Evolutionary conservation across 306 rosid species (phyloP).

Genomic region (Datisca glomerata): DNA sequence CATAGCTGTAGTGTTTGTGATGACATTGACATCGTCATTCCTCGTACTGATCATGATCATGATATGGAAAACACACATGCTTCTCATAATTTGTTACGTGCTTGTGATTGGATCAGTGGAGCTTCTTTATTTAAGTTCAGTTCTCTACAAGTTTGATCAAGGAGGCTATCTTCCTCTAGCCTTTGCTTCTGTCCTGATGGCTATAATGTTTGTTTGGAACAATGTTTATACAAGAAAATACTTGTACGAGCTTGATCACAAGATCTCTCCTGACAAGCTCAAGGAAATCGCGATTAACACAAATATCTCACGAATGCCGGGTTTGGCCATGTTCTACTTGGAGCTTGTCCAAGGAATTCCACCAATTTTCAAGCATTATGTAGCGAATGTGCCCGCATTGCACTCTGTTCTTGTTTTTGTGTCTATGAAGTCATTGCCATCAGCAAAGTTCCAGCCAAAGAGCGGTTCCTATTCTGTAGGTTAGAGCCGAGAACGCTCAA

Average conservation of each 20-base stretch:
- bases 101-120: conserved; percentile 19
- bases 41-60: conserved; percentile 22
- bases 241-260: conserved; percentile 21
- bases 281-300: conserved; percentile 1
- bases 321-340: conserved; percentile 24
- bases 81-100: conserved; percentile 12
- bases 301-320: conserved; percentile 8
- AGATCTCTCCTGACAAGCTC: conserved; percentile 13
- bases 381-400: conserved; percentile 24
- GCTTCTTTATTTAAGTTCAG: conserved; percentile 27
- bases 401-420: conserved; percentile 23
- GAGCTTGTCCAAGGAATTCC: conserved; percentile 35
- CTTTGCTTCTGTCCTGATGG: conserved; percentile 15
- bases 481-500: conserved; percentile 12
- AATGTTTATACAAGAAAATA: conserved; percentile 23
- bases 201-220: conserved; percentile 31
- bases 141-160: conserved; percentile 27
- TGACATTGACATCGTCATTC: conserved; percentile 22
- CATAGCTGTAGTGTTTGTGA: conserved; percentile 29
- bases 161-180: conserved; percentile 35
- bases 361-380: conserved; percentile 29
- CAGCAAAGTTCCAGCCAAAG: conserved; percentile 17
- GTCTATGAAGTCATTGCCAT: conserved; percentile 17
- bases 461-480: conserved; percentile 21
- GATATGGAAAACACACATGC: conserved; percentile 27